These are phyloP conservation scores for Neurospora tetraspora DNA, from an alignment of 495 filamentous ascomycete species.

Conservation along the genomic window DNA sequence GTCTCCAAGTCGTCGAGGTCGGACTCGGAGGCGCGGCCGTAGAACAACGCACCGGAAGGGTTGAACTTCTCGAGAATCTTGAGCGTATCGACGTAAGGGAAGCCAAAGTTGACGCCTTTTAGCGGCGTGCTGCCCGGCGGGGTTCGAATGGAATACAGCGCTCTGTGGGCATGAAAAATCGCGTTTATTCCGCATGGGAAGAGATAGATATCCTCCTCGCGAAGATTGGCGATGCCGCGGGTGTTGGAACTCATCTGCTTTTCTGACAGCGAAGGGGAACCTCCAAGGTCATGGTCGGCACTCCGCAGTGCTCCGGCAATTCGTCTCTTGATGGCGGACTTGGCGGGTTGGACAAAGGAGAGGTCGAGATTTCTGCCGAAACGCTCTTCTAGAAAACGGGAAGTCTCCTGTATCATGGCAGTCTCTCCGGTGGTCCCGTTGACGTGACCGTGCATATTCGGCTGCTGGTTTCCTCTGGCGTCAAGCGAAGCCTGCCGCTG, in stretches of 20 bases:
- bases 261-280: conserved; percentile 18
- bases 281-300: conserved; percentile 49
- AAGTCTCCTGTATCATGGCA: conserved; percentile 48
- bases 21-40: conserved; percentile 68
- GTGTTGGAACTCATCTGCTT: conserved; percentile 30
- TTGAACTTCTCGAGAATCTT: conserved; percentile 95
- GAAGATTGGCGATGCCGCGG: conserved; percentile 57
- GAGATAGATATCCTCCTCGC: conserved; percentile 81
- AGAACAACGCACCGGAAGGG: conserved; percentile 72
- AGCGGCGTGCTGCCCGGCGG: conserved; percentile 25
- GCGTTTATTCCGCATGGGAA: conserved; percentile 89
- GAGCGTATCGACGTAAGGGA: conserved; percentile 92
- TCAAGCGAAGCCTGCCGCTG: conserved; percentile 50
- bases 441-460: conserved; percentile 3
- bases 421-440: conserved; percentile 2
- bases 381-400: conserved; percentile 83
- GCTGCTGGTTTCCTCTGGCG: conserved; percentile 6
- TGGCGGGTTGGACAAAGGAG: conserved; percentile 68
- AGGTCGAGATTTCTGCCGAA: conserved; percentile 86
- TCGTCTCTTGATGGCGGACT: conserved; percentile 70
- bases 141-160: conserved; percentile 46
- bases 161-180: conserved; percentile 80
- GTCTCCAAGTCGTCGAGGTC: conserved; percentile 82
- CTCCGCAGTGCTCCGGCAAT: conserved; percentile 80
- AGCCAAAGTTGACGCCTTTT: conserved; percentile 70